Evolutionary conservation across 2,329 filamentous ascomycete species (phyloP).

Genomic region (Sporothrix globosa): DNA sequence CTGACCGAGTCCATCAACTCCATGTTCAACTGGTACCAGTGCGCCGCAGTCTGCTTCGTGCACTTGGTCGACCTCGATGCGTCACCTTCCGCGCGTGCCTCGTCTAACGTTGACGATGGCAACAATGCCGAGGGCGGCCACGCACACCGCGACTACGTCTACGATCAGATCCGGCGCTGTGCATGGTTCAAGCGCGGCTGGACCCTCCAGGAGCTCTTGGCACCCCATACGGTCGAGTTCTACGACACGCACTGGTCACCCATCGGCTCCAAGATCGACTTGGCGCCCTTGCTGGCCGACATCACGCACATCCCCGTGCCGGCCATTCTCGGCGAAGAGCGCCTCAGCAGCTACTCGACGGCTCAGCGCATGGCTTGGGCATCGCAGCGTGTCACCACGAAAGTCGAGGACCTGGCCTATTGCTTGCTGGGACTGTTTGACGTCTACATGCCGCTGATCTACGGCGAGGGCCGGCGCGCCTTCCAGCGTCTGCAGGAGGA

Average conservation of each 20-base stretch:
- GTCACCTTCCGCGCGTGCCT: background rate
- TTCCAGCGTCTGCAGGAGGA: constrained; percentile 36
- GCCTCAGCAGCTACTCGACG: constrained; percentile 17
- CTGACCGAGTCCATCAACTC: constrained; percentile 36
- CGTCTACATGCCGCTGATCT: constrained; percentile 36
- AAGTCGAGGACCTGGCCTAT: constrained; percentile 36
- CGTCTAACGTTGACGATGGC: background rate
- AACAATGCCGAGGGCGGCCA: background rate
- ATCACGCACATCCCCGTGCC: constrained; percentile 33
- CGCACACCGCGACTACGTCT: background rate
- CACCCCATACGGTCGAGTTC: constrained; percentile 31
- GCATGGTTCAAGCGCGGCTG: constrained; percentile 36
- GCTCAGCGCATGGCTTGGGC: constrained; percentile 37
- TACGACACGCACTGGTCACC: constrained; percentile 32
- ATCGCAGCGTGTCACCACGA: constrained; percentile 33
- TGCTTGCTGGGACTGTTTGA: constrained; percentile 36
- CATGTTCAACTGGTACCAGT: constrained; percentile 36
- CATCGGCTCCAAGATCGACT: constrained; percentile 30
- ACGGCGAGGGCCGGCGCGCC: constrained; percentile 36
- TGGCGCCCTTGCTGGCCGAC: constrained; percentile 12
- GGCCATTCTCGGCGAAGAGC: constrained; percentile 12
- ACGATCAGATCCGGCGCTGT: constrained; percentile 2
- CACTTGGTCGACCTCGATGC: constrained; percentile 29
- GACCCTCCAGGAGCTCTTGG: constrained; percentile 38
- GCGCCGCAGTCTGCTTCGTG: constrained; percentile 32